Percentiles rank a stretch among this genome's conserved stretches.
Conservation (phyloP, 257 asterid genomes). For the Vinca minor region DNA sequence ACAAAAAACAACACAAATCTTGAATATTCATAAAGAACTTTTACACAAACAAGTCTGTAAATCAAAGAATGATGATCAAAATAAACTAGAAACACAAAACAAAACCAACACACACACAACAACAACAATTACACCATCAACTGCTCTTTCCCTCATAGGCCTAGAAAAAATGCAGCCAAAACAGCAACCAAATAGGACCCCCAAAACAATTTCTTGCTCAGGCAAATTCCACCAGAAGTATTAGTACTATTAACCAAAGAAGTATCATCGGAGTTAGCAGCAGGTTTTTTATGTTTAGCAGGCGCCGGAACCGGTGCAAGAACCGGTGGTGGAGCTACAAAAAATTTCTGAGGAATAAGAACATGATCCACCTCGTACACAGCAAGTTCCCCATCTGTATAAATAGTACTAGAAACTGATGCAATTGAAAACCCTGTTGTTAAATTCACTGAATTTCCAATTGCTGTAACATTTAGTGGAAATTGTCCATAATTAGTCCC, state of each 20-base stretch:
- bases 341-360: conserved; percentile 39
- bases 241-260: conserved; percentile 20
- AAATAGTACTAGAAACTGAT: conserved; percentile 29
- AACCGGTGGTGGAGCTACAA: conserved; percentile 39
- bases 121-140: conserved; percentile 1
- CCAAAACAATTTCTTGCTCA: neutral
- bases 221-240: conserved; percentile 24
- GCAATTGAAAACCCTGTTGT: conserved; percentile 46
- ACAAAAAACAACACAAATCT: neutral
- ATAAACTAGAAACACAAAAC: neutral
- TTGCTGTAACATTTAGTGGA: conserved; percentile 37
- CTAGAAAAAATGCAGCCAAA: neutral
- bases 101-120: conserved; percentile 7
- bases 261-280: conserved; percentile 12
- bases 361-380: conserved; percentile 45
- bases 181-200: neutral
- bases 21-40: neutral
- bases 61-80: conserved; percentile 5
- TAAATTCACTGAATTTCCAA: conserved; percentile 36
- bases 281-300: conserved; percentile 19
- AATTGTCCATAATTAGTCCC: conserved; percentile 27
- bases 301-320: conserved; percentile 52
- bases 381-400: conserved; percentile 37
- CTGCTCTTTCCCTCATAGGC: neutral
- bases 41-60: neutral